phyloP scores from a whole-genome alignment of 176 grass and related monocot genomes.

The Ensete glaucum region DNA sequence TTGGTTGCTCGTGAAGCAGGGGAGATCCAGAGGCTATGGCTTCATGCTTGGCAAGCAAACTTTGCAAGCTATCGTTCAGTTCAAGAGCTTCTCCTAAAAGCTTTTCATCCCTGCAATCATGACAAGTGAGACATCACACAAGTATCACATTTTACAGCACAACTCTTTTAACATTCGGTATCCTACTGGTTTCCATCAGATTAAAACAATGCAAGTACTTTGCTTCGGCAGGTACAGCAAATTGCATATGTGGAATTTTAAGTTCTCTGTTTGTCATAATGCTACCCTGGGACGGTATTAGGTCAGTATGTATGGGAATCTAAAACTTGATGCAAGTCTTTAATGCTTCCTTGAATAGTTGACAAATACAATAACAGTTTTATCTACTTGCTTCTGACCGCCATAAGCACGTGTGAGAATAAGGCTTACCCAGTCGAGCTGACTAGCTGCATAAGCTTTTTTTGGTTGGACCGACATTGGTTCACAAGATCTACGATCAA shows the following conservation, averaged over 20 bases:
- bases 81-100: slow-evolving; percentile 73
- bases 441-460: slow-evolving; percentile 69
- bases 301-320: too few species aligned
- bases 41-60: slow-evolving; percentile 58
- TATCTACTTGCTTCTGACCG: background rate
- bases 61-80: slow-evolving; percentile 69
- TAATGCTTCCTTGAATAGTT: background rate
- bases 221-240: too few species aligned
- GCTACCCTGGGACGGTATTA: too few species aligned
- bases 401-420: background rate
- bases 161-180: too few species aligned
- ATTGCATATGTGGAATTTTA: too few species aligned
- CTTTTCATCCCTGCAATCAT: slow-evolving; percentile 49
- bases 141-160: too few species aligned
- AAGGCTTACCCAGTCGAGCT: slow-evolving; percentile 61
- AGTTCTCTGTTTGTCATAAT: too few species aligned
- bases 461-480: slow-evolving; percentile 68
- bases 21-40: slow-evolving; percentile 41
- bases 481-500: slow-evolving; percentile 69
- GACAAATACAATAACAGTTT: slow-evolving; percentile 17
- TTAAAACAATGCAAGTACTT: too few species aligned
- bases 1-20: slow-evolving; percentile 37
- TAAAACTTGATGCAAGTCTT: too few species aligned
- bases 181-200: too few species aligned
- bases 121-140: background rate